These are phyloP conservation scores for Monosporozyma unispora DNA, from an alignment of 805 yeast genomes.

Conservation along the genomic window DNA sequence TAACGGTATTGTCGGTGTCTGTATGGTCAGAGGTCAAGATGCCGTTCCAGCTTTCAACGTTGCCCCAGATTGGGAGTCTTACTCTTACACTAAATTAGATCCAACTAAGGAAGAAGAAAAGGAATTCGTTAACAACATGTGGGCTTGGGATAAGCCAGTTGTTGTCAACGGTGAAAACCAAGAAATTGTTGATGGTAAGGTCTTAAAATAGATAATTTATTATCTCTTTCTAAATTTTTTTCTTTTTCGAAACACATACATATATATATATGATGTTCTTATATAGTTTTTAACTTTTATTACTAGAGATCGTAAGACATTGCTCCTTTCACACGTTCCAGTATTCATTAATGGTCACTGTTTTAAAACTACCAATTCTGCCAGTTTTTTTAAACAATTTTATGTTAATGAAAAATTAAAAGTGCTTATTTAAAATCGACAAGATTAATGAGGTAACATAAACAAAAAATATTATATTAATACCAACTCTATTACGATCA, in stretches of 20 bases:
- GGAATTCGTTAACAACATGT: constrained; percentile 78
- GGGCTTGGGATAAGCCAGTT: constrained; percentile 98
- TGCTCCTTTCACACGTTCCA: too few relatives aligned
- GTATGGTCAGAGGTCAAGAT: constrained; percentile 93
- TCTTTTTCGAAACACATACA: background rate
- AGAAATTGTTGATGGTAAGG: constrained; percentile 97
- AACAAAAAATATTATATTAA: background rate
- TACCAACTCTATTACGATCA: too few relatives aligned
- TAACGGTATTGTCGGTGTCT: constrained; percentile 94
- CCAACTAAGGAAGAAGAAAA: constrained; percentile 65
- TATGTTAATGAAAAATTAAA: background rate
- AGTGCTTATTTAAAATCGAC: background rate
- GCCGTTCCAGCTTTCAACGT: constrained; percentile 86
- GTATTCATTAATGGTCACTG: background rate
- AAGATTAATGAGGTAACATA: background rate
- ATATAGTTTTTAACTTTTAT: background rate
- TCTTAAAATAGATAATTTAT: constrained; percentile 55
- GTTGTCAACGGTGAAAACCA: constrained; percentile 65
- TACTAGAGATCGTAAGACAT: background rate
- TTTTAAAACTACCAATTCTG: background rate
- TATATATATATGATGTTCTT: background rate
- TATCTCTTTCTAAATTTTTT: background rate
- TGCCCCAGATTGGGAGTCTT: constrained; percentile 99
- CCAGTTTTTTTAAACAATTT: background rate
- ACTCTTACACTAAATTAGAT: constrained; percentile 74